Base-by-base conservation (phyloP, 2,329 filamentous ascomycete genomes). In the Knoxdaviesia capensis region DNA sequence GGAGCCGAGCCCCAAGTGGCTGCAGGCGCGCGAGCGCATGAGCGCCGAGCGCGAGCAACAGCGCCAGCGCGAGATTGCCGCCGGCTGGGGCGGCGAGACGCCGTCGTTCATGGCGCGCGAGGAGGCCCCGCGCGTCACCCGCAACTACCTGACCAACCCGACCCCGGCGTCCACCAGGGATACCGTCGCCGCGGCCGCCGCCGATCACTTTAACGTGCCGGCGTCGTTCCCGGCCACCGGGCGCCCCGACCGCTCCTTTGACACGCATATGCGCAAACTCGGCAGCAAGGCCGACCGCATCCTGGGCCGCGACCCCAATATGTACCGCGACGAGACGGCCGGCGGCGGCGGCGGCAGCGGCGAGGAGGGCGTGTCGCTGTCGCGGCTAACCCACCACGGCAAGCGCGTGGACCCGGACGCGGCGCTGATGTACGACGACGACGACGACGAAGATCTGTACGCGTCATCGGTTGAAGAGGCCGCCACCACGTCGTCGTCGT, bases 1-100 rank as follows among this genome's bases (percentile, higher is more conserved):
- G 90, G 86, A 94, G 52, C 72, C 87, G 1, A 92, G 77, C 53
- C 68, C 73, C 1, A 74, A 73, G 49, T 98, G 90, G 81, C 48
- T 82, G 3, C 74, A 77, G 34, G 80, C 78, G 4, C 67, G 77
- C 37, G 77, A 85, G 5, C 63, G 63, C 20, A 65, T 86, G n/a
- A 60, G 63, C 5, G 49, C 53, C 7, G 72, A 78, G 46, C 61
- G 74, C 38, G 64, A 71, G 42, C 63, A 69, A 40, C 78, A 83
- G 53, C 65, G 69, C 40, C 63, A 67, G 45, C 63, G 78, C 43
- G 80, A 85, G 56, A 60, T 69, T 11, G 70, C 65, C 31, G 77
- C 78, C 9, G 79, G 79, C 33, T 83, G 79, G 77, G 78, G 78
- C 33, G 53, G 53, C 6, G 57, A 52, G 3, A 52, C 50, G 32